Base-by-base conservation (phyloP, 768 basidiomycete genomes). In the Mycena leptocephala region DNA sequence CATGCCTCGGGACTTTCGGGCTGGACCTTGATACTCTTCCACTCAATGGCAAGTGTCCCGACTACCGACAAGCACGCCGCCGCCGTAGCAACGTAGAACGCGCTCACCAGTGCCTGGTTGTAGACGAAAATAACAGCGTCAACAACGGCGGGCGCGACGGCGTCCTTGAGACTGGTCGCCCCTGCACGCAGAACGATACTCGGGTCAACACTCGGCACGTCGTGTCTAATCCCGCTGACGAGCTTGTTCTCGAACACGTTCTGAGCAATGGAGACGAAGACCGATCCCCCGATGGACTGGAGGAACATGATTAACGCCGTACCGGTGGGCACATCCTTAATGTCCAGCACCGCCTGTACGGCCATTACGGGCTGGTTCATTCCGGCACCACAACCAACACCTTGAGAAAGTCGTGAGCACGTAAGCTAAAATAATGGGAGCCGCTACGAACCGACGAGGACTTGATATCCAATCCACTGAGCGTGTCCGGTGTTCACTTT, bases 251-350 rank as follows among this genome's bases (percentile, higher is more conserved):
- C 65, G 48, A 74, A 78, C 5, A 74, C 69, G 39, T 74, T 74
- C 48, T 74, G 72, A 0, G 63, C 76, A 16, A 72, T 58, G 6
- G 76, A 78, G 37, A 78, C 63, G 73, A 78, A 78, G 8, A 78
- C 33, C 20, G 76, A 73, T 5, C 68, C 72, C 51, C 76, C 76
- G 16, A 77, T 74, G 2, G 72, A 70, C 68, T 77, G 76, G 26
- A 66, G 46, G 43, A 70, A 74, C 56, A 78, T 43, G 56, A 74
- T 51, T 3, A 78, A 22, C 1, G 76, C 58, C 16, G 73, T 74
- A 13, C 76, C 76, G 26, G 70, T 66, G 16, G 76, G 76, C 8
- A 77, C 58, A 51, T 78, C 76, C 53, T 56, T 65, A 22, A 74
- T 55, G 39, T 41, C 33, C 1, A 78, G 58, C 13, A 78, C 76